These are phyloP conservation scores for Solanum phureja DNA, from an alignment of 257 asterid species.

Conservation along the genomic window DNA sequence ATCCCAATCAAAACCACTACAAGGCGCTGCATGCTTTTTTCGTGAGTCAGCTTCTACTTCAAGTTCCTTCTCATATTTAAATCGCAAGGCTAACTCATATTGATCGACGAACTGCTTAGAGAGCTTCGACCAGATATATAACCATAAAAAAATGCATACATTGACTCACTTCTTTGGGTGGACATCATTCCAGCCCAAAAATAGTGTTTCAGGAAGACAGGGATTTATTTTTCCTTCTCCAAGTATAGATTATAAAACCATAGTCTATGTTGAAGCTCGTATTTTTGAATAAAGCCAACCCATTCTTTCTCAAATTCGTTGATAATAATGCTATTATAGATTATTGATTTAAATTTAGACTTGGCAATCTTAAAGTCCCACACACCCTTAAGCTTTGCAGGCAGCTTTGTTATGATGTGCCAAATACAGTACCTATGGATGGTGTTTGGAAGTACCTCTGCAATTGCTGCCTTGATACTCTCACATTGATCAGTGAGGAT, in stretches of 20 bases:
- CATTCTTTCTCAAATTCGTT: neutral
- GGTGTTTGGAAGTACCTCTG: neutral
- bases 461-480: neutral
- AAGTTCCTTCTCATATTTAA: too few relatives aligned
- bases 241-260: neutral
- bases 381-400: neutral
- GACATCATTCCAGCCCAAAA: too few relatives aligned
- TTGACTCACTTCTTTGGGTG: too few relatives aligned
- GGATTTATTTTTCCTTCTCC: neutral
- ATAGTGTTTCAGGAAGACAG: neutral
- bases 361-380: neutral
- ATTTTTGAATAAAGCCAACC: neutral
- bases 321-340: neutral
- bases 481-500: neutral
- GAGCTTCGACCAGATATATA: too few relatives aligned
- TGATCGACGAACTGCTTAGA: too few relatives aligned
- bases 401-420: neutral
- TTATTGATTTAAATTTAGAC: neutral
- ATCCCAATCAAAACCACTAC: too few relatives aligned
- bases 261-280: neutral
- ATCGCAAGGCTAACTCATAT: too few relatives aligned
- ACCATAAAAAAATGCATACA: too few relatives aligned
- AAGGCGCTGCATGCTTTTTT: too few relatives aligned
- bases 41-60: too few relatives aligned
- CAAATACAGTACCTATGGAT: neutral